Conservation (phyloP, 2,329 filamentous ascomycete species). For the Coniochaeta pulveracea region DNA sequence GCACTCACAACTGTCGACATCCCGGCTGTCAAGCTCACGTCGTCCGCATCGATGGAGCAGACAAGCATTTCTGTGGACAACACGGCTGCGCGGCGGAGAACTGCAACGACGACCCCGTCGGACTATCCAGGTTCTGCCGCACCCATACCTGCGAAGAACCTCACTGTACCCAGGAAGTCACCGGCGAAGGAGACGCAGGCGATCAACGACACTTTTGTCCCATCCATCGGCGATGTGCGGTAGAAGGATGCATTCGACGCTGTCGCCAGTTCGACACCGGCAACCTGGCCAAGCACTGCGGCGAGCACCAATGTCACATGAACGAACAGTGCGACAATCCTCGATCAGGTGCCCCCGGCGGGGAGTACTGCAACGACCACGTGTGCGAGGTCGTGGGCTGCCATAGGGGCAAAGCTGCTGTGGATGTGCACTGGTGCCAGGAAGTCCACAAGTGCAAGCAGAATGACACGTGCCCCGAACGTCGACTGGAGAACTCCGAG, state of each 20-base stretch:
- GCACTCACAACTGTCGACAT: slow-evolving; percentile 10
- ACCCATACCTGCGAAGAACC: slow-evolving; percentile 10
- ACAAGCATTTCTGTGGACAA: slow-evolving; percentile 2
- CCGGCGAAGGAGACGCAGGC: slow-evolving; percentile 4
- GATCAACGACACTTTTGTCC: slow-evolving; percentile 7
- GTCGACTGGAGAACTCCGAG: too few relatives aligned
- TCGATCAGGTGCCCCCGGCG: neutral
- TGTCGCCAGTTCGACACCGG: slow-evolving; percentile 8
- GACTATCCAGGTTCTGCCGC: slow-evolving; percentile 7
- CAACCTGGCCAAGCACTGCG: slow-evolving; percentile 6
- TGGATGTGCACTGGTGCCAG: too few relatives aligned
- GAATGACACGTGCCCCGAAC: too few relatives aligned
- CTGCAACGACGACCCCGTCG: slow-evolving; percentile 5
- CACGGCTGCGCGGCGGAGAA: slow-evolving; percentile 8
- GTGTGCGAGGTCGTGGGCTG: neutral
- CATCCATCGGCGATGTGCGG: slow-evolving; percentile 8
- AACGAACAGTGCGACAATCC: slow-evolving; percentile 3
- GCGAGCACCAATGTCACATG: slow-evolving; percentile 8
- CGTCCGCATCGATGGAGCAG: slow-evolving; percentile 6
- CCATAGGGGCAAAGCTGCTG: too few relatives aligned
- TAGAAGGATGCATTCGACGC: slow-evolving; percentile 5
- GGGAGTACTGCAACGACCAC: neutral
- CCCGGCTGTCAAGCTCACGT: neutral
- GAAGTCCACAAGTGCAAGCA: too few relatives aligned
- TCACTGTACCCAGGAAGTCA: slow-evolving; percentile 7